Evolutionary conservation across 1,284 basidiomycete genomes (phyloP), one percentile per base, ranked within the genome.

Genomic region (Pseudomicrostroma phylloplanum): DNA sequence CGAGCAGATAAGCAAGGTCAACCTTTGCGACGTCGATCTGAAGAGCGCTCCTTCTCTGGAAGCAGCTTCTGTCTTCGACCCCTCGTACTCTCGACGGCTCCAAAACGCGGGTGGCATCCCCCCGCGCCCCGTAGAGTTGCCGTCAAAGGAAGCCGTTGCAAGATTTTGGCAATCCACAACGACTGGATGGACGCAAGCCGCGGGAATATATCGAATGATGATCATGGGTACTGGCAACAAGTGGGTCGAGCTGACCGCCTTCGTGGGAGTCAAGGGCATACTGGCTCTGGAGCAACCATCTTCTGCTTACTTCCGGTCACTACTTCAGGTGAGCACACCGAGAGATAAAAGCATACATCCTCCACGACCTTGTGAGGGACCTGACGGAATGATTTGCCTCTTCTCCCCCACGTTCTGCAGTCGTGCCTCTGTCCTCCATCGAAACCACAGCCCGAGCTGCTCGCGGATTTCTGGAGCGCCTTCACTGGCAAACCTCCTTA

Each of bases 231-330:
- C 19, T 15, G 51, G 21, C 8, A 25, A 15, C 13, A 21, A 54
- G 26, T 54, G 51, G 51, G 51, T 8, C 2, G 25, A 15, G 51
- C n/a, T 54, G 21, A 19, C 21, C 6, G 26, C 21, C 13, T 25
- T 54, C 6, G 6, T 15, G 13, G n/a, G 17, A 15, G 26, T 25
- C 51, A 21, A 3, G 21, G 51, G 51, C 19, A 25, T 19, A 15
- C 12, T 23, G 12, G 70, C 60, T 40, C 68, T 68, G 55, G 30
- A 48, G 15, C 15, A 61, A 6, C 58, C 62, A 1, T 57, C 60
- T 15, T 60, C 58, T 19, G 62, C 70, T 0, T 68, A 70, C 51
- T 43, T 68, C 1, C 65, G 70, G 9, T 67, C 68, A 0, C 46
- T 72, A 17, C 53, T 55, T 46, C 59, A 58, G 39, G 43, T 48